Base-by-base conservation (phyloP, 1,284 basidiomycete species). In the Microbotryum lychnidis-dioicae region DNA sequence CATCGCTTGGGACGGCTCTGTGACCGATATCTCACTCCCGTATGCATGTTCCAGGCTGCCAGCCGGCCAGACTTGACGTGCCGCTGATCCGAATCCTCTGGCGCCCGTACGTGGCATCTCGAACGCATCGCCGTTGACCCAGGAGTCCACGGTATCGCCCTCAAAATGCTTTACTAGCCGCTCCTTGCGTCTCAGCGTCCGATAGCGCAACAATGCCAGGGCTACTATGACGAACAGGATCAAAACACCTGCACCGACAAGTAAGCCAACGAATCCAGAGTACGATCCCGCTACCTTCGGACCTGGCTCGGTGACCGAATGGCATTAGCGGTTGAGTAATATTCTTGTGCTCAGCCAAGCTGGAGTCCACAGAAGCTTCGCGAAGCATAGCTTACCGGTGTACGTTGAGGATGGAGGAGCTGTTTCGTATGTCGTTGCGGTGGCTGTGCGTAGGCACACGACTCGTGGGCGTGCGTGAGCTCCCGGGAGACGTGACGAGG, bases 221-320 rank as follows among this genome's bases (percentile, higher is more conserved):
- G 33, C 44, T 23, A 44, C 14, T 21, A 67, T n/a, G 50, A 62
- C 46, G 58, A 55, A 0, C 46, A 67, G 55, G 23, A 61, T 25
- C 42, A 61, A 37, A 54, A 67, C 23, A 23, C 60, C 62, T 4
- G 45, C 56, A 8, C 51, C 67, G 53, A 62, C 60, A 31, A 69
- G 56, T 33, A 69, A 60, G 37, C 65, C 65, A 48, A 67, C 65
- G 51, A 69, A 69, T 10, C 67, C 67, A 44, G 58, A 58, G 50
- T 61, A 62, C 3, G 64, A 53, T 18, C 67, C 67, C 10, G 58
- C 63, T 18, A 69, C 54, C 37, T 58, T 63, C 2, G 67, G 67
- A 3, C 64, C 61, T 55, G 55, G 46, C 31, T 55, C 10, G 37
- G 55, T 18, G 56, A 58, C 12, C 25, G 51, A 44, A 18, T 48